These are phyloP conservation scores for Ascochyta koolunga DNA, from an alignment of 2,329 filamentous ascomycete species.

Conservation along the genomic window DNA sequence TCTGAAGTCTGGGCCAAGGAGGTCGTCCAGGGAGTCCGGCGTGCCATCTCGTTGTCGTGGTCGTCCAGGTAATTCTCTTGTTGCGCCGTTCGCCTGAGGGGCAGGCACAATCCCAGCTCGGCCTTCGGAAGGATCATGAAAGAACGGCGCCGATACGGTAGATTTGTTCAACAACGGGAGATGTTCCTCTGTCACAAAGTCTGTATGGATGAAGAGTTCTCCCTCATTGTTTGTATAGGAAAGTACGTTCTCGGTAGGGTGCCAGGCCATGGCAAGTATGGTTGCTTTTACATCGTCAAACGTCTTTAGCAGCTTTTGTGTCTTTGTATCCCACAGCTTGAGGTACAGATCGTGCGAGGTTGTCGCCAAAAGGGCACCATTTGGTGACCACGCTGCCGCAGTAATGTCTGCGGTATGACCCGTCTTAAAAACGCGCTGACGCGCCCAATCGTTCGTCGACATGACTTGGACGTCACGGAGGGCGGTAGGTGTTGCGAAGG, in stretches of 20 bases:
- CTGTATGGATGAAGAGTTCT: conserved; percentile 87
- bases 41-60: conserved; percentile 63
- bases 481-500: conserved; percentile 84
- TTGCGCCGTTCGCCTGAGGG: conserved; percentile 58
- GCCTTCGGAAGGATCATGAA: conserved; percentile 78
- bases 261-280: conserved; percentile 87
- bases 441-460: conserved; percentile 88
- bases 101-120: conserved; percentile 69
- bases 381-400: conserved; percentile 89
- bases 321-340: conserved; percentile 86
- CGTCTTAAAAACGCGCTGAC: conserved; percentile 77
- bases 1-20: conserved; percentile 69
- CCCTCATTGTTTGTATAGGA: conserved; percentile 94
- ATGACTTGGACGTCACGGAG: conserved; percentile 81
- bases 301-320: conserved; percentile 78
- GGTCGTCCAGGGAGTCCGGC: conserved; percentile 79
- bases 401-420: conserved; percentile 87
- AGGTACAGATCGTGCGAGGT: conserved; percentile 67
- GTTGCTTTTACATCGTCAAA: conserved; percentile 74
- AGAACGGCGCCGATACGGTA: conserved; percentile 80
- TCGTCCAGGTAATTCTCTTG: conserved; percentile 58
- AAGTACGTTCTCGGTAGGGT: conserved; percentile 83
- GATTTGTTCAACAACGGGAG: conserved; percentile 56
- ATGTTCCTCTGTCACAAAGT: conserved; percentile 63
- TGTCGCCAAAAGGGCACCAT: conserved; percentile 82